Evolutionary conservation across 176 grass and related monocot species (phyloP).

Genomic region (Musa troglodytarum): DNA sequence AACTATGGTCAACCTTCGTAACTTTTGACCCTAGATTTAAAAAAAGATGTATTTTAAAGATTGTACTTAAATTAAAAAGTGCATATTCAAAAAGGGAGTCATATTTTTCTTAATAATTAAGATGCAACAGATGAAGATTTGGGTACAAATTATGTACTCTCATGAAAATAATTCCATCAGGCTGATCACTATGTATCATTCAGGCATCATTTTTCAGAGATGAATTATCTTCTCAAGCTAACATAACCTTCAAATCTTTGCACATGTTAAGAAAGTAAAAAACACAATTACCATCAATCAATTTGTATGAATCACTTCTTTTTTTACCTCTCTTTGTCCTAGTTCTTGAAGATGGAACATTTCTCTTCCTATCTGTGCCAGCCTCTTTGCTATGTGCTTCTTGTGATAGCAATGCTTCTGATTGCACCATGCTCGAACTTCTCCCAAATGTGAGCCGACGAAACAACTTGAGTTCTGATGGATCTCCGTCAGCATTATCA

Average conservation of each 20-base stretch:
- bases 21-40: slow-evolving; percentile 49
- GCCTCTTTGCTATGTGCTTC: slow-evolving; percentile 19
- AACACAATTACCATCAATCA: slow-evolving; percentile 28
- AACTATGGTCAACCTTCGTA: slow-evolving; percentile 66
- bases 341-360: slow-evolving; percentile 29
- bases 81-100: neutral
- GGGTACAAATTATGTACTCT: neutral
- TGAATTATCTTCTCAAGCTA: neutral
- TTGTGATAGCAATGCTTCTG: slow-evolving; percentile 67
- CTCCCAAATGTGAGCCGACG: slow-evolving; percentile 78
- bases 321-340: slow-evolving; percentile 55
- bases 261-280: neutral
- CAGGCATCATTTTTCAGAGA: neutral
- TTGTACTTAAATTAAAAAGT: slow-evolving; percentile 6
- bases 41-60: neutral
- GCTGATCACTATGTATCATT: neutral
- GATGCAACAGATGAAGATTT: neutral
- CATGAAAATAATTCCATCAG: neutral
- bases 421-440: slow-evolving; percentile 89
- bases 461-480: slow-evolving; percentile 39
- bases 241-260: neutral
- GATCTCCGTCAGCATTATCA: slow-evolving; percentile 40
- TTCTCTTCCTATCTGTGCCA: slow-evolving; percentile 36
- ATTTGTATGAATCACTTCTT: slow-evolving; percentile 25
- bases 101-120: neutral